A percentile compares a stretch with the other conserved stretches of the same genome.
Evolutionary conservation across 2,329 filamentous ascomycete genomes (phyloP).

Genomic region (Colletotrichum cordylinicola): DNA sequence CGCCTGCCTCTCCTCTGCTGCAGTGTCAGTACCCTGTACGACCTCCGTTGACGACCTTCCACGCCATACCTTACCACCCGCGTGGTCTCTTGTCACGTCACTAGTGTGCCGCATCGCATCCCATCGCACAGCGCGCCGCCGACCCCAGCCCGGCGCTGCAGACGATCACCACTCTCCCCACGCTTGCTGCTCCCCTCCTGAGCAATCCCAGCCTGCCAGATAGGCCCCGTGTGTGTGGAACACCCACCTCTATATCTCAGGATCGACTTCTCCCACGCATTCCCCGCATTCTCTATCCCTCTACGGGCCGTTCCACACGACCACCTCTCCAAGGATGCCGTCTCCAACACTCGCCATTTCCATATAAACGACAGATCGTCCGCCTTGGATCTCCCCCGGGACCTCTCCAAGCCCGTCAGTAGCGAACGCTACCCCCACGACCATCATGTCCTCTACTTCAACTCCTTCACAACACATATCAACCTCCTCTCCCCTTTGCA

Average conservation of each 20-base stretch:
- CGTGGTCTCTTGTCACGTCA: conserved; percentile 3
- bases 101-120: conserved; percentile 10
- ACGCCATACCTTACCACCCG: background rate
- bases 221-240: conserved; percentile 18
- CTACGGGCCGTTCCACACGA: conserved; percentile 24
- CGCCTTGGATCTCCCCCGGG: conserved; percentile 15
- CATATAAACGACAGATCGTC: conserved; percentile 22
- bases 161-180: conserved; percentile 15
- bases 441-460: conserved; percentile 35
- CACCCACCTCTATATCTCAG: conserved; percentile 14
- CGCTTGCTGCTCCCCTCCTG: conserved; percentile 9
- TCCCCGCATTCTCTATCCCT: conserved; percentile 21
- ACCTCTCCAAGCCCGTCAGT: conserved; percentile 4
- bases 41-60: conserved; percentile 1
- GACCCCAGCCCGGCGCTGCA: conserved; percentile 2
- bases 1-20: conserved; percentile 11
- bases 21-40: conserved; percentile 15
- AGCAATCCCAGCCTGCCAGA: conserved; percentile 18
- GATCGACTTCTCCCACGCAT: conserved; percentile 16
- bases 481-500: conserved; percentile 32
- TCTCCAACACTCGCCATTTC: conserved; percentile 21
- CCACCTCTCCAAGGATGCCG: conserved; percentile 25
- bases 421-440: conserved; percentile 10
- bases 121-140: conserved; percentile 8
- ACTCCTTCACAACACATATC: conserved; percentile 33